Conservation (phyloP, 2,329 filamentous ascomycete species). For the Fusarium sp. region DNA sequence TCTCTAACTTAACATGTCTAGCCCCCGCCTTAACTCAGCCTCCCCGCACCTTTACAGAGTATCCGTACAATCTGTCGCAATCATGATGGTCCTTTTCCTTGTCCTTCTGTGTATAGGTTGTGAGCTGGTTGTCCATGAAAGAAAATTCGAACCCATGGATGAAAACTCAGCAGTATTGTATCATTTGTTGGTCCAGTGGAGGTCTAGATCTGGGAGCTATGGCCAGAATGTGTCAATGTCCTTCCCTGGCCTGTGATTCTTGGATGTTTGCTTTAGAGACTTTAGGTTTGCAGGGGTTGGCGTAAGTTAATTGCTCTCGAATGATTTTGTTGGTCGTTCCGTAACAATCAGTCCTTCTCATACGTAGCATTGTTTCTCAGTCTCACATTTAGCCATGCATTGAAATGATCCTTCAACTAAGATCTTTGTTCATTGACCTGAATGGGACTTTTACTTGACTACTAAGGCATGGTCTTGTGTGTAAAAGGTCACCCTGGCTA, state of each 20-base stretch:
- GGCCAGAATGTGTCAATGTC: not conserved
- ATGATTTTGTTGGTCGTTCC: not conserved
- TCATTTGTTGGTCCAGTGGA: not conserved
- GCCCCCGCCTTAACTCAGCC: conserved; percentile 25
- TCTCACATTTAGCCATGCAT: not conserved
- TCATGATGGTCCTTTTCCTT: conserved; percentile 2
- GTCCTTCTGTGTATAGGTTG: not conserved
- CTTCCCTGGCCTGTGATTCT: not conserved
- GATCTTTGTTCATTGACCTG: not conserved
- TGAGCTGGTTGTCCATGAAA: not conserved
- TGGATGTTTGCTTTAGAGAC: not conserved
- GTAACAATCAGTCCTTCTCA: not conserved
- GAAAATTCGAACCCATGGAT: not conserved
- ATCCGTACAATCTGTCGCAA: not conserved
- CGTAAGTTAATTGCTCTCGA: not conserved
- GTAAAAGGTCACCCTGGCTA: not conserved
- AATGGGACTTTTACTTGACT: not conserved
- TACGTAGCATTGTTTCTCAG: not conserved
- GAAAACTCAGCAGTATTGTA: not conserved
- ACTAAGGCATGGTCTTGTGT: not conserved
- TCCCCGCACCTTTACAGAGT: conserved; percentile 17
- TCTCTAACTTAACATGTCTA: not conserved
- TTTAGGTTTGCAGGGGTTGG: not conserved
- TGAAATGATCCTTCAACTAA: not conserved
- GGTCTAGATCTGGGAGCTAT: not conserved